Evolutionary conservation across 1,139 yeast genomes (phyloP), one percentile per base, ranked within the genome.

Genomic region (Suhomyces guaymorum): DNA sequence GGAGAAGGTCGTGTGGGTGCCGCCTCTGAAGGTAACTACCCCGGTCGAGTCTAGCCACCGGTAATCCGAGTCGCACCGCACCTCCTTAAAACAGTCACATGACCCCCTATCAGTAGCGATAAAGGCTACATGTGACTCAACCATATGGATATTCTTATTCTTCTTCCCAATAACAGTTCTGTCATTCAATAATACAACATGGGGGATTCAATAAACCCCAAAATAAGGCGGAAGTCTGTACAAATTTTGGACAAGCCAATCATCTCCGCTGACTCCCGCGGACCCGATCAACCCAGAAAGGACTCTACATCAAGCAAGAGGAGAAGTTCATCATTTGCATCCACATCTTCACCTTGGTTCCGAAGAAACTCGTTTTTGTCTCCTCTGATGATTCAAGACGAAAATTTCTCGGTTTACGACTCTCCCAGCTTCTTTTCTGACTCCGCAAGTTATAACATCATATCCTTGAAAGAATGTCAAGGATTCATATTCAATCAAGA

Each of bases 401-500:
- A 82, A 48, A 70, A 72, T 37, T 75, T 75, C 43, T 69, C 78
- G 20, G 75, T 80, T 5, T 81, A 81, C 44, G 82, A 80, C 46
- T 58, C 55, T 24, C 63, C 58, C 41, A 59, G 56, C 32, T 63
- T 59, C 44, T 55, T 49, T 24, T 50, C 57, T 11, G 65, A 61
- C 14, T 39, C 59, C 15, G 46, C 63, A 5, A 56, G 59, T 29
- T 65, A 63, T 42, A 66, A 60, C 38, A 64, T 70, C 11, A 66
- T 73, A 29, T 72, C 78, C 22, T 61, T 83, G 23, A 72, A 71
- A 32, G 87, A 82, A 51, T 70, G 81, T 31, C 90, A 83, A 53
- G 92, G 92, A 5, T 83, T 82, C 49, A 61, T 77, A 13, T 83
- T 86, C 73, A 83, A 83, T 55, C 88, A 81, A 48, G 87, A 81